These are phyloP conservation scores for Fusarium sarcochroum DNA, from an alignment of 2,329 filamentous ascomycete species.

Conservation along the genomic window DNA sequence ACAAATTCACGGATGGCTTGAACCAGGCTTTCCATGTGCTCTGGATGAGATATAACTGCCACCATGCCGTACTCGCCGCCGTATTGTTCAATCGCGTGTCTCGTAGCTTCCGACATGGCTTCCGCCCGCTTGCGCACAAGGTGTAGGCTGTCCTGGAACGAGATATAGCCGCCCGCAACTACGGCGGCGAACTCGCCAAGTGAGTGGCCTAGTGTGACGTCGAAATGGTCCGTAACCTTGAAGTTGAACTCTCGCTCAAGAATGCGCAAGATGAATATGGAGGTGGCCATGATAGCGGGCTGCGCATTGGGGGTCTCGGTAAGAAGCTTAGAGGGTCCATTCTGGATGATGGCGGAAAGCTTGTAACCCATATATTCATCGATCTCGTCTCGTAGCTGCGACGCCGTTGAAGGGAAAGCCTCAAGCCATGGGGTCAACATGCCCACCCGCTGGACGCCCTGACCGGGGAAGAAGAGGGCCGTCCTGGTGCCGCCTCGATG, in stretches of 20 bases:
- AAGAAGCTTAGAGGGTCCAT: constrained; percentile 82
- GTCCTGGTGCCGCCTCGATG: constrained; percentile 61
- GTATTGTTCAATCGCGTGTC: constrained; percentile 72
- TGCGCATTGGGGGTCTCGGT: constrained; percentile 90
- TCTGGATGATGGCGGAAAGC: constrained; percentile 82
- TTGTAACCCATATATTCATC: constrained; percentile 81
- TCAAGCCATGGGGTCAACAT: constrained; percentile 90
- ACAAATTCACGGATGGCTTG: constrained; percentile 84
- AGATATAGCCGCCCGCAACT: constrained; percentile 84
- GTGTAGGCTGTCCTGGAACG: constrained; percentile 81
- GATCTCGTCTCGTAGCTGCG: constrained; percentile 86
- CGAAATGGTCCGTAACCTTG: constrained; percentile 76
- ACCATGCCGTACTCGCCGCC: constrained; percentile 95
- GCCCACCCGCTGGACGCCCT: constrained; percentile 90
- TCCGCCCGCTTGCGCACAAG: constrained; percentile 84
- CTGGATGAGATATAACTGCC: constrained; percentile 88
- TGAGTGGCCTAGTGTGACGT: constrained; percentile 90
- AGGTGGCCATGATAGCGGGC: constrained; percentile 96
- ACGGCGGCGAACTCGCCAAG: constrained; percentile 94
- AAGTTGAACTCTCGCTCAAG: constrained; percentile 90
- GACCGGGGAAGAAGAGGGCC: constrained; percentile 77
- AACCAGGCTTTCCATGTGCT: constrained; percentile 78
- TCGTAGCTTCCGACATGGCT: constrained; percentile 84
- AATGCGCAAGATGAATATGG: constrained; percentile 88
- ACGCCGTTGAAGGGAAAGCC: constrained; percentile 83